phyloP scores from a whole-genome alignment of 306 rosid genomes.

The Dryas alaskensis region DNA sequence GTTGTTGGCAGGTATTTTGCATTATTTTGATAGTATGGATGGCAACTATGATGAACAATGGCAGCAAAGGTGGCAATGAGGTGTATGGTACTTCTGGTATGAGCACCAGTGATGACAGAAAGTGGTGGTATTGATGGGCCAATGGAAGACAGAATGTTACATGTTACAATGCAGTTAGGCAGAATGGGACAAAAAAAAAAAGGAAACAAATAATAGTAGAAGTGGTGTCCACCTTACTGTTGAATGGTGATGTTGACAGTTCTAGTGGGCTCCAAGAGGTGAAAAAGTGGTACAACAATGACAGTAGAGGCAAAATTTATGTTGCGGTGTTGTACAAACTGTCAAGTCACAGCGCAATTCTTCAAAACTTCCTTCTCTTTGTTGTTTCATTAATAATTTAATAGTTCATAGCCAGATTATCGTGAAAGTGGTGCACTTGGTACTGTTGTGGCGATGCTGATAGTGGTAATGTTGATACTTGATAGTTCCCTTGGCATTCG shows the following conservation, averaged over 20 bases:
- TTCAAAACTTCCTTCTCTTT: not conserved
- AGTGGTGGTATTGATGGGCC: no score
- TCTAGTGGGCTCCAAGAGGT: not conserved
- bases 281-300: not conserved
- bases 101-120: not conserved
- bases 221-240: not conserved
- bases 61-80: not conserved
- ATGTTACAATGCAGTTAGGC: constrained; percentile 1
- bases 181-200: not conserved
- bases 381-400: not conserved
- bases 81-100: constrained; percentile 1
- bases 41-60: not conserved
- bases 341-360: not conserved
- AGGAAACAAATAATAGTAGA: not conserved
- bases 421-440: not conserved
- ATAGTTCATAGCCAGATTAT: not conserved
- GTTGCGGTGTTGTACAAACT: not conserved
- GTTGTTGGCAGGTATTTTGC: not conserved
- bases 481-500: not conserved
- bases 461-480: not conserved
- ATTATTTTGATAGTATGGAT: not conserved
- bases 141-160: not conserved
- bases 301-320: not conserved
- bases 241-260: not conserved
- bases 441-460: not conserved